phyloP scores from a whole-genome alignment of 305 asterid genomes.

The Fraxinus dipetala region DNA sequence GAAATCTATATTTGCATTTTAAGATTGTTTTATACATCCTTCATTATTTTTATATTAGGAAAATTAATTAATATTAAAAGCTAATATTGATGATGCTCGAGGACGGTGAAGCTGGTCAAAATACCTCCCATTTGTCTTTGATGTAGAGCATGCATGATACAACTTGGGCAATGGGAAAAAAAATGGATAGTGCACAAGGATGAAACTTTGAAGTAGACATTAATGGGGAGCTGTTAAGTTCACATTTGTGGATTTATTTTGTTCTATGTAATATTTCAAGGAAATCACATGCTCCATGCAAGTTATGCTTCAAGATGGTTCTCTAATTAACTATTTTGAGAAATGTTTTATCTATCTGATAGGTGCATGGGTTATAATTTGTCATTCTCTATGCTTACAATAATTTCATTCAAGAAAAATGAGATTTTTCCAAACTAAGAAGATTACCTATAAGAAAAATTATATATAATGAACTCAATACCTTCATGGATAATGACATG shows the following conservation, averaged over 20 bases:
- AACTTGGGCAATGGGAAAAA: not conserved
- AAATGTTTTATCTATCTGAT: not conserved
- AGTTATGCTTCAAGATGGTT: not conserved
- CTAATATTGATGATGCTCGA: not conserved
- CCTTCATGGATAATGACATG: conserved; percentile 92
- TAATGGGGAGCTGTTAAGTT: not conserved
- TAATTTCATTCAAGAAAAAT: not conserved
- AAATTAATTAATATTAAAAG: not conserved
- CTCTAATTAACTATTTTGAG: not conserved
- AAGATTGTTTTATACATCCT: not conserved
- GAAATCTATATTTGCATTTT: not conserved
- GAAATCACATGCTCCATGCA: not conserved
- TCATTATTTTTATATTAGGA: not conserved
- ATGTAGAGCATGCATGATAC: not conserved
- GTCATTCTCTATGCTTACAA: not conserved
- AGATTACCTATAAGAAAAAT: not conserved
- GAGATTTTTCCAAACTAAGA: not conserved
- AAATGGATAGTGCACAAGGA: not conserved
- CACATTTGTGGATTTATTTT: not conserved
- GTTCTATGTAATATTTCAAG: not conserved
- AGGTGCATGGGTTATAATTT: not conserved
- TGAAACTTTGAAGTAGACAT: not conserved
- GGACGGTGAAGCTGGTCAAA: not conserved
- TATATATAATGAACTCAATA: conserved; percentile 22
- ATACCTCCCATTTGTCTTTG: not conserved